A percentile compares a stretch with the other conserved stretches of the same genome.
Conservation (phyloP, 1,139 yeast genomes). For the Candida sanyaensis region DNA sequence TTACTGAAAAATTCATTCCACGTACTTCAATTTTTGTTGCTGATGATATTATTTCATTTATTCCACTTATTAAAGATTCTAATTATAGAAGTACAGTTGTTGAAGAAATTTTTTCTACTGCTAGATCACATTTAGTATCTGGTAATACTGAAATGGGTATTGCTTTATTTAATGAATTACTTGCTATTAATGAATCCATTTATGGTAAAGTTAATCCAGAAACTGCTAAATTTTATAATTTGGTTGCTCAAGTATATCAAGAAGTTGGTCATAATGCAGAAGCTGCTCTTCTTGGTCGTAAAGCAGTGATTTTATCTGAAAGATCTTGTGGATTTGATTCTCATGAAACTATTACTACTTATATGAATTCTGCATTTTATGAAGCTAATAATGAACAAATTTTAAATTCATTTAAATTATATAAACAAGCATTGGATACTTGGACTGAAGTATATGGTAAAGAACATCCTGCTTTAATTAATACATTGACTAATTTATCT, state of each 20-base stretch:
- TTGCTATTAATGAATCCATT: constrained; percentile 77
- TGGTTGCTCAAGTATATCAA: constrained; percentile 66
- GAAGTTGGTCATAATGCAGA: constrained; percentile 58
- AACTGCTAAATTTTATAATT: constrained; percentile 69
- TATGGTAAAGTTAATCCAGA: constrained; percentile 82
- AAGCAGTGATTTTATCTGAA: constrained; percentile 73
- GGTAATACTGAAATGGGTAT: constrained; percentile 48
- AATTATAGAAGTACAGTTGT: constrained; percentile 66
- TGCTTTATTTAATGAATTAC: constrained; percentile 65
- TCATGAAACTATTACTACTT: constrained; percentile 69
- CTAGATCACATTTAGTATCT: constrained; percentile 46
- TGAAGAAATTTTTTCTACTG: constrained; percentile 81
- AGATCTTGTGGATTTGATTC: constrained; percentile 82
- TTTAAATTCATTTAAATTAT: constrained; percentile 62
- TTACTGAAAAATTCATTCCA: constrained; percentile 21
- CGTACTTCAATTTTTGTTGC: constrained; percentile 50
- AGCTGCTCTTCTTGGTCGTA: constrained; percentile 72
- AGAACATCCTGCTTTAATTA: constrained; percentile 69
- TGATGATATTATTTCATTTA: constrained; percentile 66
- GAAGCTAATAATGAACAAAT: constrained; percentile 65
- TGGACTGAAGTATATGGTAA: constrained; percentile 57
- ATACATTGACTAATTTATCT: constrained; percentile 67
- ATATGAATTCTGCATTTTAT: constrained; percentile 72
- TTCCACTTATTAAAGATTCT: constrained; percentile 75
- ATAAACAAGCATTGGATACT: constrained; percentile 58